phyloP scores from a whole-genome alignment of 257 asterid species.

The Galeopsis tetrahit region DNA sequence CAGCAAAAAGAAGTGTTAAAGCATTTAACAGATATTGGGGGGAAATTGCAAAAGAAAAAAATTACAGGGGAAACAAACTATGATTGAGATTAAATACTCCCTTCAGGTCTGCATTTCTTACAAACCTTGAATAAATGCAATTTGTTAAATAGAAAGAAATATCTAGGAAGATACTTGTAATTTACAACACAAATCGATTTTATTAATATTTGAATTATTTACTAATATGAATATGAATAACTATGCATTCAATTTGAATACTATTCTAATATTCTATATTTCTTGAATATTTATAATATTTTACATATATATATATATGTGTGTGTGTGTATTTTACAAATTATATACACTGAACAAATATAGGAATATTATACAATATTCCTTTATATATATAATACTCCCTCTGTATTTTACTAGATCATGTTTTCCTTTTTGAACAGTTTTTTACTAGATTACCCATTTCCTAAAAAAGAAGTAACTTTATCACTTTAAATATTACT shows the following conservation, averaged over 20 bases:
- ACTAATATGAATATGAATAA: not conserved
- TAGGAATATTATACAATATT: not conserved
- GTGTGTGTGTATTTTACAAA: not conserved
- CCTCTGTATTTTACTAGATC: no score
- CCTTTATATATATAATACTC: no score
- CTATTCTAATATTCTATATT: not conserved
- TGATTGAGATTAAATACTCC: not conserved
- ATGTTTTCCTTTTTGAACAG: no score
- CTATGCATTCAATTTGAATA: not conserved
- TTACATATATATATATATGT: no score
- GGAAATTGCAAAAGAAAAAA: not conserved
- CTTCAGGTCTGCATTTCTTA: not conserved
- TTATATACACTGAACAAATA: not conserved
- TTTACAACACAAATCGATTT: not conserved
- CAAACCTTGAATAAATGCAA: not conserved
- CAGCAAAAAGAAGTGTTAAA: slow-evolving; percentile 7
- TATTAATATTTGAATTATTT: not conserved
- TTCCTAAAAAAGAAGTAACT: no score
- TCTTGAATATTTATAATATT: not conserved
- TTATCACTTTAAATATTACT: no score
- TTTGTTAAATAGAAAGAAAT: not conserved
- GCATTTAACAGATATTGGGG: slow-evolving; percentile 10
- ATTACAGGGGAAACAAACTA: not conserved
- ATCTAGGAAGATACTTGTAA: not conserved
- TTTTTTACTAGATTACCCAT: no score